A percentile compares a stretch with the other conserved stretches of the same genome.
Conservation (phyloP, 805 yeast genomes). For the Yamadazyma philogaea region DNA sequence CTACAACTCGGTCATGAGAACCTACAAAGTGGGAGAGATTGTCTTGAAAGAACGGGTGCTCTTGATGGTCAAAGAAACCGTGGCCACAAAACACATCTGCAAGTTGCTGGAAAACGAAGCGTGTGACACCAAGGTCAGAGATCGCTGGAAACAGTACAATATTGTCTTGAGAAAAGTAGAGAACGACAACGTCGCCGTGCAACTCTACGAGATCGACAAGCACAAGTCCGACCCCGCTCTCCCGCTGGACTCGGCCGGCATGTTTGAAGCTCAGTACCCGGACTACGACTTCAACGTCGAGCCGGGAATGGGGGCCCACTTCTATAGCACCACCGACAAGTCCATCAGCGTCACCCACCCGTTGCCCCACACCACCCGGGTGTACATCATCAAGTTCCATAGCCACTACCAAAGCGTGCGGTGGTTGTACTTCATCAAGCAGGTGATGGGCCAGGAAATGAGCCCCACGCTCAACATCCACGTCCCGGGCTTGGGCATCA, state of each 20-base stretch:
- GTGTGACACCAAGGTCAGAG: conserved; percentile 54
- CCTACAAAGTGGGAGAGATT: conserved; percentile 55
- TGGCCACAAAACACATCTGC: conserved; percentile 4
- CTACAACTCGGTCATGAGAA: conserved; percentile 22
- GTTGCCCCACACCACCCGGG: conserved; percentile 10
- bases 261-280: conserved; percentile 18
- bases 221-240: neutral
- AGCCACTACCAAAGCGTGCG: conserved; percentile 51
- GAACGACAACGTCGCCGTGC: conserved; percentile 45
- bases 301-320: conserved; percentile 32
- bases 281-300: conserved; percentile 18
- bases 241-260: neutral
- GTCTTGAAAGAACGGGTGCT: conserved; percentile 67
- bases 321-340: conserved; percentile 70
- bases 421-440: conserved; percentile 62
- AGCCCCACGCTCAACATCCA: conserved; percentile 29
- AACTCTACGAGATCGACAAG: conserved; percentile 53
- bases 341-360: conserved; percentile 50
- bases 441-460: conserved; percentile 38
- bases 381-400: conserved; percentile 56
- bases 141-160: conserved; percentile 77
- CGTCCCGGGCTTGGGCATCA: conserved; percentile 45
- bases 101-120: conserved; percentile 48
- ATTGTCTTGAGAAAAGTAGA: conserved; percentile 70
- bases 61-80: conserved; percentile 51